Evolutionary conservation across 345 rosid genomes (phyloP), one percentile per base, ranked within the genome.

Genomic region (Rhizophora mangle): DNA sequence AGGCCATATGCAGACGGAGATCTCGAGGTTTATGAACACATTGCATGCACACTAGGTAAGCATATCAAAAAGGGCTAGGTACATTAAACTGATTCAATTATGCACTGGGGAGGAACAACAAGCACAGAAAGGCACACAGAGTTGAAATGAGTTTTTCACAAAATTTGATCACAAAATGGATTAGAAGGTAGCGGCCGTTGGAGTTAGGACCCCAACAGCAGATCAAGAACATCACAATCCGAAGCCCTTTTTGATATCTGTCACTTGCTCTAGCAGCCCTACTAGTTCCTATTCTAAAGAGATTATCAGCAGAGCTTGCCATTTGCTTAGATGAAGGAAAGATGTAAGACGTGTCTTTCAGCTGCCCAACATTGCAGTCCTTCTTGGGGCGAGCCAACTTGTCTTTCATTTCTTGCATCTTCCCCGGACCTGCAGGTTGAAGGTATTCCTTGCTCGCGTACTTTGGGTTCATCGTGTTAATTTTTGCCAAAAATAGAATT

Each of bases 181-280:
- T 43, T 43, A 11, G 49, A 19, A 43, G 5, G 49, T 43, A 43
- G 80, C 8, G 84, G 15, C 49, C 49, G 18, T 13, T 43, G 13
- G 19, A 74, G 59, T 65, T 76, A 15, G 86, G 88, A 71, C 83
- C 83, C 92, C 88, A 83, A 36, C 84, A 72, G 72, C 89, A 24
- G 24, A 24, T 83, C 81, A 85, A 74, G 76, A 77, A 82, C 84
- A 83, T 79, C 71, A 87, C 80, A 43, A 65, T 72, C 68, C 89
- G 52, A 47, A 82, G 30, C 24, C 24, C 24, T 24, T 24, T 24
- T 24, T 24, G 24, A 24, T 51, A 49, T 30, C 54, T 70, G 24
- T 60, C 51, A 3, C 57, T 34, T 4, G 24, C 73, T 55, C 60
- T 47, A 49, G 63, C 66, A 56, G 73, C 16, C 18, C 20, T 54